A percentile compares a stretch with the other conserved stretches of the same genome.
phyloP scores from a whole-genome alignment of 192 early-diverging fungal genomes.

The Coemansia javaensis region DNA sequence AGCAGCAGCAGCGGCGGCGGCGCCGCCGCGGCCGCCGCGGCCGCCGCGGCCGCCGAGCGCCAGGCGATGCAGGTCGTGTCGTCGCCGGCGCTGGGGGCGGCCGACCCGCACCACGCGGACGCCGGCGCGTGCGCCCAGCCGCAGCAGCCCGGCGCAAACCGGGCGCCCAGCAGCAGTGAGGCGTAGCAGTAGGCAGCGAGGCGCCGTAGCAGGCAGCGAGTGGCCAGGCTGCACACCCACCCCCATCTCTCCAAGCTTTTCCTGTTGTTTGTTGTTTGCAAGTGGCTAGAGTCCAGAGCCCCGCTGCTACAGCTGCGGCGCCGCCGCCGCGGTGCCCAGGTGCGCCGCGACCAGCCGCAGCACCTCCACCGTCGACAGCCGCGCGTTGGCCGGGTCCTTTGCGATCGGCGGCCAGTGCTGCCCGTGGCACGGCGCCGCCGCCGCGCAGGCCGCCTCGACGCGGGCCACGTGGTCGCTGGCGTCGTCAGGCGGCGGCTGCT shows the following conservation, averaged over 20 bases:
- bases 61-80: slow-evolving; percentile 19
- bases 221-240: too few relatives aligned
- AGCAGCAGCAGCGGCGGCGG: slow-evolving; percentile 10
- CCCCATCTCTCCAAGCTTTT: too few relatives aligned
- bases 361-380: slow-evolving; percentile 9
- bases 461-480: background rate
- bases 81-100: slow-evolving; percentile 14
- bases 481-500: slow-evolving; percentile 9
- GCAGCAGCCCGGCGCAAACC: slow-evolving; percentile 3
- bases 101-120: slow-evolving; percentile 1
- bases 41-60: too few relatives aligned
- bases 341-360: slow-evolving; percentile 17
- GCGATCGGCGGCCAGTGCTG: slow-evolving; percentile 77
- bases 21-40: too few relatives aligned
- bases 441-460: slow-evolving; percentile 64
- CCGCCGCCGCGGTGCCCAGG: slow-evolving; percentile 13
- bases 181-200: slow-evolving; percentile 1
- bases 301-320: slow-evolving; percentile 10
- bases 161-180: slow-evolving; percentile 11
- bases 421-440: slow-evolving; percentile 85
- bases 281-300: too few relatives aligned
- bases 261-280: too few relatives aligned
- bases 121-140: slow-evolving; percentile 7
- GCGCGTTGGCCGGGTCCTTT: slow-evolving; percentile 58
- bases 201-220: too few relatives aligned